Base-by-base conservation (phyloP, 108 stramenopile species). In the Poteriospumella lacustris region DNA sequence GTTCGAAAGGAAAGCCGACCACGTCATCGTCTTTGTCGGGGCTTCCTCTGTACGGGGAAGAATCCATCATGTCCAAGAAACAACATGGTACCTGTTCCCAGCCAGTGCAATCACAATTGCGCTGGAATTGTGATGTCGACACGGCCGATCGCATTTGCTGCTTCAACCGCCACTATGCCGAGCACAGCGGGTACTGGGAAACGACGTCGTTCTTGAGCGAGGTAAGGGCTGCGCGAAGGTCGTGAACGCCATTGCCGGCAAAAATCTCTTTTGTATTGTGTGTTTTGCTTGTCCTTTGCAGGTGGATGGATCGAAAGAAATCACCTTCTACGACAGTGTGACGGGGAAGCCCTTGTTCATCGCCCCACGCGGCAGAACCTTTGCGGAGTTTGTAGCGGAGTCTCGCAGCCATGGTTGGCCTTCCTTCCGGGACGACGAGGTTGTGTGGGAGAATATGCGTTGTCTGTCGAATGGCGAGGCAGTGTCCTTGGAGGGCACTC, bases 391-490 rank as follows among this genome's bases (percentile, higher is more conserved):
- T 70, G 31, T 91, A 42, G 3, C 43, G 28, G 91, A 94, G 72
- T 86, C 85, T 64, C 64, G 41, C 5, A 56, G 42, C 29, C 93
- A 94, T 76, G 93, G 93, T 40, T 94, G 93, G 93, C 92, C 92
- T 15, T 81, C 79, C 62, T 93, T 93, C 78, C 82, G 92, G 31
- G 92, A 91, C 75, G 78, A 77, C 0, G 91, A 91, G 77, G 90
- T 90, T 2, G 90, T 91, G 0, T 95, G 94, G 94, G 90, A 91
- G 9, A 91, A 91, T 79, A 92, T 95, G 0, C 77, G 93, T 42
- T 89, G 92, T 0, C 60, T 95, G 44, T 86, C 81, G 28, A 78
- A 82, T 47, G 94, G 94, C n/a, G 94, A 95, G 78, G 88, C 91
- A 24, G 92, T 95, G 2, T 86, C 86, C 42, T 80, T 87, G 0